These are phyloP conservation scores for Nakaseomyces nivariensis DNA, from an alignment of 1,139 yeast species.

Conservation along the genomic window DNA sequence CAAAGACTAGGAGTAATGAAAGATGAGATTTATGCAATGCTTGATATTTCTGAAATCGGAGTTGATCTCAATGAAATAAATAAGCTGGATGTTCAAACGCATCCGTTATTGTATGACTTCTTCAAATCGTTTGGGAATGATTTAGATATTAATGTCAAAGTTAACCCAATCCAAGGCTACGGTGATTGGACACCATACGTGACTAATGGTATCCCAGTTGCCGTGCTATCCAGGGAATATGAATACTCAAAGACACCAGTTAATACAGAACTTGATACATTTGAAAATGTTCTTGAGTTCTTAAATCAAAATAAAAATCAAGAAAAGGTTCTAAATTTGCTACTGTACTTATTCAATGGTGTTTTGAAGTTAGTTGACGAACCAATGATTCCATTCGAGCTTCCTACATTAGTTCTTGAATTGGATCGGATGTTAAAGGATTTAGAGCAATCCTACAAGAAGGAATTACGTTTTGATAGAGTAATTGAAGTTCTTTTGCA, in stretches of 20 bases:
- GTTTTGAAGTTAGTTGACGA: constrained; percentile 53
- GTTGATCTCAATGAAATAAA: constrained; percentile 54
- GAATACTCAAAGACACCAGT: constrained; percentile 37
- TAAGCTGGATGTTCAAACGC: constrained; percentile 46
- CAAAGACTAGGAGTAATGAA: constrained; percentile 42
- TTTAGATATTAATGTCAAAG: constrained; percentile 11
- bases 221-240: constrained; percentile 25
- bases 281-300: constrained; percentile 42
- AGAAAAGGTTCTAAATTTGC: constrained; percentile 47
- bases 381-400: constrained; percentile 67
- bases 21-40: constrained; percentile 58
- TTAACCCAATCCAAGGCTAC: constrained; percentile 34
- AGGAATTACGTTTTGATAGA: constrained; percentile 24
- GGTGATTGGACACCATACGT: constrained; percentile 58
- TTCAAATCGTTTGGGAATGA: constrained; percentile 10
- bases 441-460: constrained; percentile 37
- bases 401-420: constrained; percentile 39
- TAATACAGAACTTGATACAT: constrained; percentile 58
- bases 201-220: constrained; percentile 54
- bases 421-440: constrained; percentile 41
- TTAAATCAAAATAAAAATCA: constrained; percentile 34
- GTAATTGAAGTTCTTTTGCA: constrained; percentile 26
- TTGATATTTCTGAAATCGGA: constrained; percentile 44
- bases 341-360: constrained; percentile 46
- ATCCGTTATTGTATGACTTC: constrained; percentile 51